These are phyloP conservation scores for Chaetomiaceae sp. DNA, from an alignment of 2,329 filamentous ascomycete genomes.

Conservation along the genomic window DNA sequence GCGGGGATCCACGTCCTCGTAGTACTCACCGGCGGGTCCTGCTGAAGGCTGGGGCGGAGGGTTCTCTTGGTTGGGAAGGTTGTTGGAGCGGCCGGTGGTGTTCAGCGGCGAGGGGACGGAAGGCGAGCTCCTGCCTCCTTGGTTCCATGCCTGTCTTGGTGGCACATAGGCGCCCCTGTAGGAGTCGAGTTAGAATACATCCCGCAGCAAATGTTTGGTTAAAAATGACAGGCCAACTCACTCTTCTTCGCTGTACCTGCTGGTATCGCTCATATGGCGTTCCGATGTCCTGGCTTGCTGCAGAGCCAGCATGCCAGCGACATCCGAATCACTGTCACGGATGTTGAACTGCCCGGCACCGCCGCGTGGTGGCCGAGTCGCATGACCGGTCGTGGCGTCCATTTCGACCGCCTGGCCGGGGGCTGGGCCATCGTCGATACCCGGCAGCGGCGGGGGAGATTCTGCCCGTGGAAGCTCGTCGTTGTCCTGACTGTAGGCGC, in stretches of 20 bases:
- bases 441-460: constrained; percentile 58
- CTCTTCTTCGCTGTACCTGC: constrained; percentile 69
- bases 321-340: constrained; percentile 64
- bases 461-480: constrained; percentile 54
- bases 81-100: constrained; percentile 30
- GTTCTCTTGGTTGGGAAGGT: constrained; percentile 34
- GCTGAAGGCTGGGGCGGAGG: constrained; percentile 27
- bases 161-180: constrained; percentile 49
- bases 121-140: constrained; percentile 42
- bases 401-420: constrained; percentile 72
- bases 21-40: constrained; percentile 55
- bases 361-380: constrained; percentile 35
- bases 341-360: constrained; percentile 46
- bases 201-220: constrained; percentile 15
- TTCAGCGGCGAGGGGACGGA: constrained; percentile 43
- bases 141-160: constrained; percentile 53
- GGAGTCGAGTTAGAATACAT: constrained; percentile 34
- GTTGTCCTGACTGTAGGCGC: constrained; percentile 41
- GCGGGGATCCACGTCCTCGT: constrained; percentile 88
- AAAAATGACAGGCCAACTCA: constrained; percentile 43
- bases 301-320: constrained; percentile 67
- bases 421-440: constrained; percentile 35
- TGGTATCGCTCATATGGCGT: constrained; percentile 58
- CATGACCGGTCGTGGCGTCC: constrained; percentile 63
- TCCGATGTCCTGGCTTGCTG: constrained; percentile 50